Conservation (phyloP, 176 grass and related monocot species). For the Carex littledalei region DNA sequence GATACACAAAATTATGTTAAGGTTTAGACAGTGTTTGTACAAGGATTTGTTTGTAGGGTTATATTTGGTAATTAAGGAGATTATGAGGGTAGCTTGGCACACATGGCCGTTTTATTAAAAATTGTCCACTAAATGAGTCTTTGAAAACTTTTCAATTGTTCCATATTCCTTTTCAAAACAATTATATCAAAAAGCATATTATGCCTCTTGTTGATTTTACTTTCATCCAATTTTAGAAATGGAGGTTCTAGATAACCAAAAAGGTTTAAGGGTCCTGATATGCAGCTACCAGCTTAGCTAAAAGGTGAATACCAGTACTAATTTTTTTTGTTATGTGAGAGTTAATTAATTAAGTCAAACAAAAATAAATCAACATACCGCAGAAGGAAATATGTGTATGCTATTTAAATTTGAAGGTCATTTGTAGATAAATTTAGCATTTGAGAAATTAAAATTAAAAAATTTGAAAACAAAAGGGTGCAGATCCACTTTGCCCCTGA, state of each 20-base stretch:
- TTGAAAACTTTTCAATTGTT: constrained; percentile 11
- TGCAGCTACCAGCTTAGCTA: no score
- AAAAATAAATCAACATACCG: no score
- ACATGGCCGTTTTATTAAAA: background rate
- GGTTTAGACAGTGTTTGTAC: background rate
- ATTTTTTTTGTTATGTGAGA: no score
- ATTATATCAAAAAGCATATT: constrained; percentile 2
- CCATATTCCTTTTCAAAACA: background rate
- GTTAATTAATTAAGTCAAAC: no score
- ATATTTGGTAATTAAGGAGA: background rate
- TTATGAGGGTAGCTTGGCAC: background rate
- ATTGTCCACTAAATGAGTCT: background rate
- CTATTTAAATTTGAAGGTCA: no score
- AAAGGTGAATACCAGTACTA: no score
- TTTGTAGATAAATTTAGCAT: no score
- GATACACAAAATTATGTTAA: background rate
- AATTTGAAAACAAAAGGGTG: no score
- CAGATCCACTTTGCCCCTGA: no score
- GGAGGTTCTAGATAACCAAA: background rate
- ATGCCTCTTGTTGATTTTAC: background rate
- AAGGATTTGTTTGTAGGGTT: background rate
- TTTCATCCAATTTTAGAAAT: background rate
- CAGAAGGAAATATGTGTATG: no score
- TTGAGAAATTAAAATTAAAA: no score
- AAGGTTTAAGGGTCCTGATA: no score